Conservation (phyloP, 352 stramenopile species). For the Globisporangium camurandrum region DNA sequence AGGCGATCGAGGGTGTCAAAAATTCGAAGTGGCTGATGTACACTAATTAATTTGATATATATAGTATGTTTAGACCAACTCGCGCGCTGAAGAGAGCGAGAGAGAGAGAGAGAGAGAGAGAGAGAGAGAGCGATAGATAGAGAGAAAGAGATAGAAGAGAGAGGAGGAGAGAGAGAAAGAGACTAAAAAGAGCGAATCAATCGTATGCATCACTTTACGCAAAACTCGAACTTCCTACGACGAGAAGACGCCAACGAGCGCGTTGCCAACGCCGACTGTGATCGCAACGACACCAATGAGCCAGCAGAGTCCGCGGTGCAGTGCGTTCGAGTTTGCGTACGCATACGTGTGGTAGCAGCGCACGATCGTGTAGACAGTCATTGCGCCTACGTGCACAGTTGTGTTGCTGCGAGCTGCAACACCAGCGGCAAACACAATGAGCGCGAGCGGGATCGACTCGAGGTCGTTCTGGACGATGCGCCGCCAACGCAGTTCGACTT, state of each 20-base stretch:
- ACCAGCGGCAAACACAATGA: slow-evolving; percentile 39
- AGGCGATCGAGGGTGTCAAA: too few relatives aligned
- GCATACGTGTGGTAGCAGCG: slow-evolving; percentile 32
- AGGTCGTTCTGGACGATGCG: slow-evolving; percentile 54
- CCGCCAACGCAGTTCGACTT: slow-evolving; percentile 35
- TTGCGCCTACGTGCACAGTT: slow-evolving; percentile 24
- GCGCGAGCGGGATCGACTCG: slow-evolving; percentile 49
- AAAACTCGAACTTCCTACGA: neutral
- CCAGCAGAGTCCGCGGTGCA: slow-evolving; percentile 24
- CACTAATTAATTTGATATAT: too few relatives aligned
- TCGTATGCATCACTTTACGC: neutral
- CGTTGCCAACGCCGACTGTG: slow-evolving; percentile 21
- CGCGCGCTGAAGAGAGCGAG: too few relatives aligned
- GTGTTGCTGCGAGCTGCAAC: slow-evolving; percentile 31
- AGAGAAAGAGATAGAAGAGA: too few relatives aligned
- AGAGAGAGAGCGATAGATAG: too few relatives aligned
- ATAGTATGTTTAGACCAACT: too few relatives aligned
- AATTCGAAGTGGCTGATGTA: too few relatives aligned
- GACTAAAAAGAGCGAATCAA: neutral
- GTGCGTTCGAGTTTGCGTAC: slow-evolving; percentile 27
- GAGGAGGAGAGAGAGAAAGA: neutral
- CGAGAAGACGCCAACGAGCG: slow-evolving; percentile 15
- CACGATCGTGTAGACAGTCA: slow-evolving; percentile 25
- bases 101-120: too few relatives aligned
- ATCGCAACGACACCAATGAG: slow-evolving; percentile 13